A percentile compares a stretch with the other conserved stretches of the same genome.
These are phyloP conservation scores for Chaetomium tenue DNA, from an alignment of 495 filamentous ascomycete species.

Conservation along the genomic window DNA sequence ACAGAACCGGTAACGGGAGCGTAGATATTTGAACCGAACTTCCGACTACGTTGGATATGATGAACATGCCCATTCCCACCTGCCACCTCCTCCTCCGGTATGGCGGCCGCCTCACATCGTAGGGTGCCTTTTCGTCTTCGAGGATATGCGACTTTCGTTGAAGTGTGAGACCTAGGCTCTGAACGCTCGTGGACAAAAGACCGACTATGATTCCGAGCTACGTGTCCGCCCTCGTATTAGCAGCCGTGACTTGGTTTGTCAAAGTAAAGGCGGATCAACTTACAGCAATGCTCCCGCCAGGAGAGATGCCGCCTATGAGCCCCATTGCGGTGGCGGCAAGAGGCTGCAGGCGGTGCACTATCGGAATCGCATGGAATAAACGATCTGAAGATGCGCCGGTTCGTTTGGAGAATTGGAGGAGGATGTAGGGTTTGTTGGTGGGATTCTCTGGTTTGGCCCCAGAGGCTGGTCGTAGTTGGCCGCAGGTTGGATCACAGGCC, in stretches of 20 bases:
- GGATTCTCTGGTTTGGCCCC: not conserved
- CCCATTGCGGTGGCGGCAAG: conserved; percentile 55
- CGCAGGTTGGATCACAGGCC: not conserved
- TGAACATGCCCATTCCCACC: conserved; percentile 96
- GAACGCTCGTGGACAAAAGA: conserved; percentile 85
- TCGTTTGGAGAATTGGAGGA: not conserved
- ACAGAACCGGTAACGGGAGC: conserved; percentile 89
- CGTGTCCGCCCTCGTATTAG: conserved; percentile 26
- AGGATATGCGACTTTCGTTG: conserved; percentile 98
- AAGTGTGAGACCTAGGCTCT: conserved; percentile 93
- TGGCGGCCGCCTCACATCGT: conserved; percentile 77
- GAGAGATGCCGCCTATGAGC: conserved; percentile 78
- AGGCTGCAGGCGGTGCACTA: conserved; percentile 25
- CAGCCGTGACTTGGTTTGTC: not conserved
- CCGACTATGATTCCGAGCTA: conserved; percentile 92
- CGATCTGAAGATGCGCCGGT: not conserved
- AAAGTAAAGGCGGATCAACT: conserved; percentile 34
- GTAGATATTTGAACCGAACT: conserved; percentile 98
- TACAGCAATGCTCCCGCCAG: conserved; percentile 82
- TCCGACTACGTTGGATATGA: conserved; percentile 88
- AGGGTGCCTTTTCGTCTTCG: conserved; percentile 86
- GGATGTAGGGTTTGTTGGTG: not conserved
- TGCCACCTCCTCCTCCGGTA: conserved; percentile 94
- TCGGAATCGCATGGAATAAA: conserved; percentile 28
- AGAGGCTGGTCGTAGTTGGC: not conserved